phyloP scores from a whole-genome alignment of 331 rosid species.

The Saraca asoca region DNA sequence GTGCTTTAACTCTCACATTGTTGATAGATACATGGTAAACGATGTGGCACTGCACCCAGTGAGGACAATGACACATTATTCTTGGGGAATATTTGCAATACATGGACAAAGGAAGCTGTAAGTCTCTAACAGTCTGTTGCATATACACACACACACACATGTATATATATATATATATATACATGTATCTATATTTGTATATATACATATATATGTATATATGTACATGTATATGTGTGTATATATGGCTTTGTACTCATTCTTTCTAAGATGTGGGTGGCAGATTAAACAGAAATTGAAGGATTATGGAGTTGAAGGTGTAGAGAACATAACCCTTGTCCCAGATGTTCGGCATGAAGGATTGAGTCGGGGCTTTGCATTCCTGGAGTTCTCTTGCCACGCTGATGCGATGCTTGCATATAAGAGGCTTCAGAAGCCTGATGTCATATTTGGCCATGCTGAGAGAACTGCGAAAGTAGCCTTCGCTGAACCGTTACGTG shows the following conservation, averaged over 20 bases:
- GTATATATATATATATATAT: too few species aligned
- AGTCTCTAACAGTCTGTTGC: constrained; percentile 34
- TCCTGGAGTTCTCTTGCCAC: constrained; percentile 71
- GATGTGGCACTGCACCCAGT: constrained; percentile 76
- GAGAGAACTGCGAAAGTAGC: constrained; percentile 89
- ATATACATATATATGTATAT: too few species aligned
- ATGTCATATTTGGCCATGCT: constrained; percentile 78
- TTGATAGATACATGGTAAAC: constrained; percentile 70
- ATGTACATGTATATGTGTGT: too few species aligned
- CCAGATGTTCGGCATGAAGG: constrained; percentile 67
- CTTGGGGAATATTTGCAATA: constrained; percentile 79
- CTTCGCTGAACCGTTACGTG: constrained; percentile 76
- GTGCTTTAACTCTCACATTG: constrained; percentile 23
- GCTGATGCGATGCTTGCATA: constrained; percentile 77
- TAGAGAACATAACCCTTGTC: constrained; percentile 70
- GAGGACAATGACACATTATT: constrained; percentile 75
- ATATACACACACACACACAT: constrained; percentile 4
- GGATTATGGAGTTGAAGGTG: constrained; percentile 68
- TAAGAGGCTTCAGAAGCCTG: constrained; percentile 87
- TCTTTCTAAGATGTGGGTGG: constrained; percentile 37
- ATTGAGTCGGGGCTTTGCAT: constrained; percentile 79
- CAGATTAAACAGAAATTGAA: constrained; percentile 79
- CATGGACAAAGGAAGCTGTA: constrained; percentile 87
- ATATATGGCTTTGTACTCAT: constrained; percentile 29
- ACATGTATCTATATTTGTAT: too few species aligned